A percentile compares a stretch with the other conserved stretches of the same genome.
Conservation (phyloP, 768 basidiomycete genomes). For the Galerina sulciceps region DNA sequence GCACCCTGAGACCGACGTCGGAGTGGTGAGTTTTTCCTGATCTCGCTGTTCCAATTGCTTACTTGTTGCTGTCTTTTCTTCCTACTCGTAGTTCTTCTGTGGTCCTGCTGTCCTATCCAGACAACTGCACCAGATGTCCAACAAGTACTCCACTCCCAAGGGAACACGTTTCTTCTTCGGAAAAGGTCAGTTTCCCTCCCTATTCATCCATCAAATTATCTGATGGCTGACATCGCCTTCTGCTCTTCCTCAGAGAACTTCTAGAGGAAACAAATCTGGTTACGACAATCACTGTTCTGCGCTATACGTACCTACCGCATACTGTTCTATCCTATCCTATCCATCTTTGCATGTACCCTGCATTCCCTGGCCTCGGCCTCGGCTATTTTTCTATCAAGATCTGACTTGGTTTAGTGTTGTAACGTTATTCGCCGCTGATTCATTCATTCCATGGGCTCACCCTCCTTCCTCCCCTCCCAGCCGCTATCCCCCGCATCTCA, state of each 20-base stretch:
- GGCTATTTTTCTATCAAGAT: conserved; percentile 6
- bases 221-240: background rate
- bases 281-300: background rate
- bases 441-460: background rate
- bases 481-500: background rate
- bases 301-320: background rate
- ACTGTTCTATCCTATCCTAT: background rate
- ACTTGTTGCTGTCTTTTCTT: background rate
- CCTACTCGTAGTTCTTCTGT: conserved; percentile 71
- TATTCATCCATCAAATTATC: background rate
- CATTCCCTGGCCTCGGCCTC: background rate
- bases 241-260: conserved; percentile 14
- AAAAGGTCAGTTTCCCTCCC: conserved; percentile 61
- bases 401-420: conserved; percentile 9
- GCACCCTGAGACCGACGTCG: conserved; percentile 88
- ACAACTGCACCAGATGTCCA: conserved; percentile 76
- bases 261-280: background rate
- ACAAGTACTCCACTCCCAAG: conserved; percentile 81
- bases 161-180: conserved; percentile 91
- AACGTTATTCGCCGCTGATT: conserved; percentile 2
- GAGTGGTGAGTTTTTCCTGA: conserved; percentile 62
- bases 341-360: background rate
- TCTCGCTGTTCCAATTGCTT: background rate
- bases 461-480: background rate
- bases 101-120: conserved; percentile 76